phyloP scores from a whole-genome alignment of 495 filamentous ascomycete genomes.

The Daldinia concentrica region DNA sequence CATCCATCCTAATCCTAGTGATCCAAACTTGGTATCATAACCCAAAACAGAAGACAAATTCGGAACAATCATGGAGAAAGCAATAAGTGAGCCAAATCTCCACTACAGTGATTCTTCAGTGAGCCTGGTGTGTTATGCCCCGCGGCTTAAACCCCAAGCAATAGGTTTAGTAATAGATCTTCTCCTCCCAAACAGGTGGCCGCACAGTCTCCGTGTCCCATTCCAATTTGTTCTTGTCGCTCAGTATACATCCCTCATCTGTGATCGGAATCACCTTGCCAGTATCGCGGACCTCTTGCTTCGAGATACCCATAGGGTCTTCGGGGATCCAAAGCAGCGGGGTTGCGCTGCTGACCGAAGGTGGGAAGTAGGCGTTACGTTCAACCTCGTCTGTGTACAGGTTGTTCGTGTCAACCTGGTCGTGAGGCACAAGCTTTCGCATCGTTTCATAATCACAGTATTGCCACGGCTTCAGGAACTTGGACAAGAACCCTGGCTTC shows the following conservation, averaged over 20 bases:
- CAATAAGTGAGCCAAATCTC: neutral
- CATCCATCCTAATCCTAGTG: neutral
- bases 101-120: neutral
- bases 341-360: conserved; percentile 68
- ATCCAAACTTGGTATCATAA: conserved; percentile 13
- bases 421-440: conserved; percentile 74
- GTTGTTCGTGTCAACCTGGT: conserved; percentile 50
- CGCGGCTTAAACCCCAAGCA: conserved; percentile 13
- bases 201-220: conserved; percentile 77
- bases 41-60: conserved; percentile 1
- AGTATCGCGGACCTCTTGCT: conserved; percentile 79
- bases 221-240: conserved; percentile 79
- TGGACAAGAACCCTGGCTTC: conserved; percentile 63
- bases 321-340: conserved; percentile 86
- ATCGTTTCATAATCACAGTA: conserved; percentile 76
- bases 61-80: neutral
- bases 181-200: conserved; percentile 83
- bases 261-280: conserved; percentile 78
- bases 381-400: conserved; percentile 69
- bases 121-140: neutral
- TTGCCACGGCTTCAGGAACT: conserved; percentile 81
- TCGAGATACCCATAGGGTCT: conserved; percentile 77
- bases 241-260: conserved; percentile 82
- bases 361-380: conserved; percentile 79
- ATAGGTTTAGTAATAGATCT: conserved; percentile 60